Conservation (phyloP, 805 yeast genomes). For the Lipomyces yamanashiensis region DNA sequence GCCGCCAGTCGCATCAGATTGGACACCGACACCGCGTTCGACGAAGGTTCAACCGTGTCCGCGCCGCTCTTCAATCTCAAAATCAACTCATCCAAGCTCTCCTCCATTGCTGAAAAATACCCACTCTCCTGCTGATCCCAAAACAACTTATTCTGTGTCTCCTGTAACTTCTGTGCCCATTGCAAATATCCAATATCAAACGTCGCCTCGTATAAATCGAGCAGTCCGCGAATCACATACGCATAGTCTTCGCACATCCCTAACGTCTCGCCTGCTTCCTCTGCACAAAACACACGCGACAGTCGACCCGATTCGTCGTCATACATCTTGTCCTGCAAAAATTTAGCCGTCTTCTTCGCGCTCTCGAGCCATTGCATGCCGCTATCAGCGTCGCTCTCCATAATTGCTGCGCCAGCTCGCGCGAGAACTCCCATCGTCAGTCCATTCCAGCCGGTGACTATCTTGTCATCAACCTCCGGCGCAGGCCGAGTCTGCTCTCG, state of each 20-base stretch:
- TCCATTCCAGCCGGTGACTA: slow-evolving; percentile 48
- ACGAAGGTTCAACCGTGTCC: slow-evolving; percentile 48
- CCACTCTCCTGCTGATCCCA: slow-evolving; percentile 46
- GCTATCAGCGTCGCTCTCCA: slow-evolving; percentile 25
- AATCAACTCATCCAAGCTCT: slow-evolving; percentile 34
- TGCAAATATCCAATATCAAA: slow-evolving; percentile 39
- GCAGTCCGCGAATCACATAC: slow-evolving; percentile 44
- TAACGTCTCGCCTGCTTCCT: slow-evolving; percentile 17
- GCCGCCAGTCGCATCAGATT: slow-evolving; percentile 43
- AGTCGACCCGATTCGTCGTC: slow-evolving; percentile 34
- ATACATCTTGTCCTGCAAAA: slow-evolving; percentile 38
- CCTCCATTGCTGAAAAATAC: slow-evolving; percentile 41
- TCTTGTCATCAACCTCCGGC: slow-evolving; percentile 45
- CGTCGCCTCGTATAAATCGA: slow-evolving; percentile 46
- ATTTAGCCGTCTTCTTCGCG: slow-evolving; percentile 42
- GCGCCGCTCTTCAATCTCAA: slow-evolving; percentile 47
- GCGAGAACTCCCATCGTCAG: slow-evolving; percentile 47
- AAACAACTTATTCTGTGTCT: slow-evolving; percentile 42
- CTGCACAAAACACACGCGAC: slow-evolving; percentile 35
- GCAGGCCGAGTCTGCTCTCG: slow-evolving; percentile 39
- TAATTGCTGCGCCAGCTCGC: slow-evolving; percentile 40
- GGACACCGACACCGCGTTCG: slow-evolving; percentile 45
- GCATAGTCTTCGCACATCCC: slow-evolving; percentile 50
- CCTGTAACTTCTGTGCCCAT: slow-evolving; percentile 45
- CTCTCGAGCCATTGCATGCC: slow-evolving; percentile 36